phyloP scores from a whole-genome alignment of 139 green algal species.

The Chlorella ohadii region DNA sequence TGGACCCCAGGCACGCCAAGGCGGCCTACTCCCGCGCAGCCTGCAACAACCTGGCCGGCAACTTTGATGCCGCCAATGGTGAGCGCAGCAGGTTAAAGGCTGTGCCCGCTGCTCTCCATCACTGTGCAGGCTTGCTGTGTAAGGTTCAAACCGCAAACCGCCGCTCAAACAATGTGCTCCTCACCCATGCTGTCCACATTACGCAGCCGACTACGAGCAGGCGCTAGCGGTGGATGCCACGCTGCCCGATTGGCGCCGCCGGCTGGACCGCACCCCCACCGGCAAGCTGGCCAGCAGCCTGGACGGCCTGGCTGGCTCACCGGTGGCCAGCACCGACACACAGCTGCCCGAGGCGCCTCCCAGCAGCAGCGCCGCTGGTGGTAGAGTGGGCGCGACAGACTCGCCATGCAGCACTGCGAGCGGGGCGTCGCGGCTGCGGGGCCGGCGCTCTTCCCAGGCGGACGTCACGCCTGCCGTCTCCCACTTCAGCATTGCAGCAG shows the following conservation, averaged over 20 bases:
- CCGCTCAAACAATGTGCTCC: neutral
- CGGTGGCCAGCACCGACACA: neutral
- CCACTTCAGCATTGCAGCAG: conserved; percentile 40
- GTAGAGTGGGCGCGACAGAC: neutral
- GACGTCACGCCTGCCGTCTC: neutral
- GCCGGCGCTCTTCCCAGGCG: neutral
- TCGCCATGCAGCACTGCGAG: conserved; percentile 18
- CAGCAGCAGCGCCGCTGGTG: conserved; percentile 20
- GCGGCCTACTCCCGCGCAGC: conserved; percentile 74
- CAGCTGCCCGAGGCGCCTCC: neutral
- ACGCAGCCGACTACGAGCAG: conserved; percentile 25
- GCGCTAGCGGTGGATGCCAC: conserved; percentile 11
- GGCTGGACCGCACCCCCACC: neutral
- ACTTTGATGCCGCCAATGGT: conserved; percentile 77
- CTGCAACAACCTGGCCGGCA: conserved; percentile 75
- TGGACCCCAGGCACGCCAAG: conserved; percentile 79
- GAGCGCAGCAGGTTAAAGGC: neutral
- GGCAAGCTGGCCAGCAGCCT: neutral
- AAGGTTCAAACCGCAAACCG: too few species aligned
- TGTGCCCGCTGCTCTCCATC: neutral
- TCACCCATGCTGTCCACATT: neutral
- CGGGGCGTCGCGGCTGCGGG: neutral
- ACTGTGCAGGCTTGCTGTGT: too few species aligned
- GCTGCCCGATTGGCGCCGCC: neutral
- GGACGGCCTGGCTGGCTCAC: conserved; percentile 15